phyloP scores from a whole-genome alignment of 129 eudicot species.

The Flaveria brownii region DNA sequence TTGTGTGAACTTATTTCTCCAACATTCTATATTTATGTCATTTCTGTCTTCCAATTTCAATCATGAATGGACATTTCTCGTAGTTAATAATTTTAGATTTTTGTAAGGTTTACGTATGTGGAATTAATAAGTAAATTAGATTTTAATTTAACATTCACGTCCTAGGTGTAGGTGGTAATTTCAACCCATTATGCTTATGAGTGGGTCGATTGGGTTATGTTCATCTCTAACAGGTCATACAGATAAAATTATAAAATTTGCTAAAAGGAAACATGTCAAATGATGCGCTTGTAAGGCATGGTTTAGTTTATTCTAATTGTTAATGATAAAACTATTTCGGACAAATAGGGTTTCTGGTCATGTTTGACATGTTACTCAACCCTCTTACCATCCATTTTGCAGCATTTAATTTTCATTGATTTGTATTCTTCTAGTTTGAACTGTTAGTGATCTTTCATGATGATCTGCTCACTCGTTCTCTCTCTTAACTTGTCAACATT shows the following conservation, averaged over 20 bases:
- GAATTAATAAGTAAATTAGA: neutral
- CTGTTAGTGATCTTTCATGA: conserved; percentile 7
- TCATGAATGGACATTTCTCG: neutral
- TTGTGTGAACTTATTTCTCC: neutral
- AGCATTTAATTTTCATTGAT: neutral
- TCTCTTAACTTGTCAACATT: conserved; percentile 2
- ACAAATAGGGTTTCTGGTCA: neutral
- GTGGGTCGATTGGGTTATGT: neutral
- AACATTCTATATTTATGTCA: neutral
- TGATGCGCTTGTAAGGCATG: neutral
- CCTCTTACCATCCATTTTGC: neutral
- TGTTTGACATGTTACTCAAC: conserved; percentile 1
- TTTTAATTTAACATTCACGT: neutral
- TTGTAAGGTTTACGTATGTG: neutral
- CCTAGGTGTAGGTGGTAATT: neutral
- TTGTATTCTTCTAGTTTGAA: conserved; percentile 2
- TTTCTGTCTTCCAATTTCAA: neutral
- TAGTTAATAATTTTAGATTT: neutral
- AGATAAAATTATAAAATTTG: neutral
- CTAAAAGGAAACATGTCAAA: neutral
- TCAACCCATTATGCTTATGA: neutral
- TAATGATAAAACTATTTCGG: neutral
- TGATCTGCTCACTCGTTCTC: neutral
- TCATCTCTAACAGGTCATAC: neutral
- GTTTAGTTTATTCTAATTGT: neutral